A percentile compares a stretch with the other conserved stretches of the same genome.
Conservation (phyloP, 2,329 filamentous ascomycete species). For the Xylariaceae sp. region DNA sequence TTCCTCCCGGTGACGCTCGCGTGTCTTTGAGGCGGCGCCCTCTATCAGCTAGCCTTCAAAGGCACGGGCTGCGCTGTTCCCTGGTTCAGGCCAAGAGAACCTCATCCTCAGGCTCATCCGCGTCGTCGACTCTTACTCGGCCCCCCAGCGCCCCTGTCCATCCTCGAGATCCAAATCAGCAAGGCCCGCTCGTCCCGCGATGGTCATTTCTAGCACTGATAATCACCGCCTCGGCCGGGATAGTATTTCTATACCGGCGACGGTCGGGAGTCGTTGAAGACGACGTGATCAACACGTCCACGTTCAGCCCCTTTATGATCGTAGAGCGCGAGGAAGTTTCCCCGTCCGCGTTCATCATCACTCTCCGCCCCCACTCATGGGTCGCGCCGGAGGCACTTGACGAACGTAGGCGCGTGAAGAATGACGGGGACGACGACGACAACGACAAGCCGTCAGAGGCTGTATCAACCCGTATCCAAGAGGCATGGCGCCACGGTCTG, state of each 20-base stretch:
- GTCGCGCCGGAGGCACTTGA: background rate
- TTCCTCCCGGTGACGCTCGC: background rate
- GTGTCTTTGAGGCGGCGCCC: background rate
- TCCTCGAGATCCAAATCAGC: background rate
- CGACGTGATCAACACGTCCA: conserved; percentile 46
- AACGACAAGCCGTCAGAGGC: conserved; percentile 2
- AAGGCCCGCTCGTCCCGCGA: background rate
- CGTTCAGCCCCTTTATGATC: conserved; percentile 63
- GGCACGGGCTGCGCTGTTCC: conserved; percentile 1
- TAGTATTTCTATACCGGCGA: conserved; percentile 8
- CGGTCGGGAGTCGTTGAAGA: conserved; percentile 5
- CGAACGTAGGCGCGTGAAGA: background rate
- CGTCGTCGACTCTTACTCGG: background rate
- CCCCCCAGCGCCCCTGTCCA: background rate
- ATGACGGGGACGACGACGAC: background rate
- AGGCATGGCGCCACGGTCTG: conserved; percentile 57
- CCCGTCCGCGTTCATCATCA: conserved; percentile 63
- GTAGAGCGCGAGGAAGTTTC: conserved; percentile 57
- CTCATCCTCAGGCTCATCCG: background rate
- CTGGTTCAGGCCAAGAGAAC: conserved; percentile 1
- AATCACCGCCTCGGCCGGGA: conserved; percentile 9
- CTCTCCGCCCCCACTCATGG: conserved; percentile 38
- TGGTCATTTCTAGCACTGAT: conserved; percentile 12
- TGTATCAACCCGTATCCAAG: conserved; percentile 23
- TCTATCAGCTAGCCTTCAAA: background rate